Conservation (phyloP, 306 rosid species). For the apple (Malus domestica) region DNA sequence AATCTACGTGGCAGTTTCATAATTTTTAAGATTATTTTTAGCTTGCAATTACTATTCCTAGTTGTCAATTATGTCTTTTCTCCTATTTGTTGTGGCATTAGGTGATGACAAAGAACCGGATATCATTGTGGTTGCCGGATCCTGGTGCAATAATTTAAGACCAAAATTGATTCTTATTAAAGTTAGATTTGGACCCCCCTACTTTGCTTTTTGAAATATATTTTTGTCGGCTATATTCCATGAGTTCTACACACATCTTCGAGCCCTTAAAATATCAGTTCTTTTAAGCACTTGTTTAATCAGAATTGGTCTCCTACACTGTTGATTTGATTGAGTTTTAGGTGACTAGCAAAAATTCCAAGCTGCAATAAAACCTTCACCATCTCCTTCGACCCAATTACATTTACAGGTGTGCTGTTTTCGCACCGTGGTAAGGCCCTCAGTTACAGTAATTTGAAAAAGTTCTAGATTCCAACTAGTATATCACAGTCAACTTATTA, state of each 20-base stretch:
- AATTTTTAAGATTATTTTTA: no score
- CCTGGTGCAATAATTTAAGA: slow-evolving; percentile 3
- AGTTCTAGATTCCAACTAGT: neutral
- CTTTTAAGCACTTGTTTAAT: neutral
- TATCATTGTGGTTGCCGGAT: neutral
- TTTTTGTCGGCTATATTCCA: neutral
- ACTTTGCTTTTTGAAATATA: neutral
- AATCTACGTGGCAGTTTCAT: no score
- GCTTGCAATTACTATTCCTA: neutral
- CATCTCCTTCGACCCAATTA: neutral
- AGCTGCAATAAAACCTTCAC: neutral
- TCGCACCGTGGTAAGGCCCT: neutral
- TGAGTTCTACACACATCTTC: slow-evolving; percentile 19
- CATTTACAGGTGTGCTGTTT: neutral
- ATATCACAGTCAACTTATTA: neutral
- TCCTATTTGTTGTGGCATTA: neutral
- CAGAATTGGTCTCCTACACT: neutral
- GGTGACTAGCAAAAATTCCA: neutral
- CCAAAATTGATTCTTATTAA: neutral
- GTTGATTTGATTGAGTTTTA: neutral
- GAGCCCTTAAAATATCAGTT: neutral
- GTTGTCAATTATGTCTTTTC: neutral
- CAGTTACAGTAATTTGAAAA: neutral
- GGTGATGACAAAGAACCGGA: neutral
- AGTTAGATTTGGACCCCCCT: neutral